These are phyloP conservation scores for Apocynum venetum DNA, from an alignment of 257 asterid species.

Conservation along the genomic window DNA sequence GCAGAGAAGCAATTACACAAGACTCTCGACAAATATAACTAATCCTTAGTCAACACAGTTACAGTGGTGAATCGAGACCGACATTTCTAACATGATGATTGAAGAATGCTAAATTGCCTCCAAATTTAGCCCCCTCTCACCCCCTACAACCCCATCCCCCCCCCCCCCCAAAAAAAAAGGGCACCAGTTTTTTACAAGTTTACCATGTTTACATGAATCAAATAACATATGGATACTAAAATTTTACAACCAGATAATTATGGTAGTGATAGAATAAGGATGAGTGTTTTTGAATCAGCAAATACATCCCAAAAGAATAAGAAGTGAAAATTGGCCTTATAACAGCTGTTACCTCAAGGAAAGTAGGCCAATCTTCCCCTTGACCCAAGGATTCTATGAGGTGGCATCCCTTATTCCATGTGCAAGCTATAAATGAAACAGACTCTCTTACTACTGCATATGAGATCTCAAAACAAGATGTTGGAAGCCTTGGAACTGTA, in stretches of 20 bases:
- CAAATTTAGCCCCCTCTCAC: not conserved
- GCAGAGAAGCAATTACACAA: not conserved
- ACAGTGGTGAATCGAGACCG: not conserved
- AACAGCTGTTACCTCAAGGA: conserved; percentile 52
- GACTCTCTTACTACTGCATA: conserved; percentile 55
- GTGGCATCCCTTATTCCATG: conserved; percentile 55
- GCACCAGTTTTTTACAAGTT: not conserved
- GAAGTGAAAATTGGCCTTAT: not conserved
- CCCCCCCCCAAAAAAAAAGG: too few species aligned
- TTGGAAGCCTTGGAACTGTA: conserved; percentile 52
- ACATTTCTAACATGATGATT: not conserved
- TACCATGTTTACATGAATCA: not conserved
- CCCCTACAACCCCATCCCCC: too few species aligned
- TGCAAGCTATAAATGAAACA: conserved; percentile 43
- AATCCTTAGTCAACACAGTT: not conserved
- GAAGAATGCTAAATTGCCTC: not conserved
- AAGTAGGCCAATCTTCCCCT: conserved; percentile 81
- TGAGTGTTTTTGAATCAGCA: not conserved
- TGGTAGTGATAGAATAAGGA: not conserved
- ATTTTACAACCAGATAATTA: not conserved
- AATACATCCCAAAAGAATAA: not conserved
- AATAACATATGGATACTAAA: not conserved
- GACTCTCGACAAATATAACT: not conserved
- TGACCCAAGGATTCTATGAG: conserved; percentile 55
- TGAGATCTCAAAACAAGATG: conserved; percentile 77